phyloP scores from a whole-genome alignment of 2,329 filamentous ascomycete species.

The Fusarium caatingaense region DNA sequence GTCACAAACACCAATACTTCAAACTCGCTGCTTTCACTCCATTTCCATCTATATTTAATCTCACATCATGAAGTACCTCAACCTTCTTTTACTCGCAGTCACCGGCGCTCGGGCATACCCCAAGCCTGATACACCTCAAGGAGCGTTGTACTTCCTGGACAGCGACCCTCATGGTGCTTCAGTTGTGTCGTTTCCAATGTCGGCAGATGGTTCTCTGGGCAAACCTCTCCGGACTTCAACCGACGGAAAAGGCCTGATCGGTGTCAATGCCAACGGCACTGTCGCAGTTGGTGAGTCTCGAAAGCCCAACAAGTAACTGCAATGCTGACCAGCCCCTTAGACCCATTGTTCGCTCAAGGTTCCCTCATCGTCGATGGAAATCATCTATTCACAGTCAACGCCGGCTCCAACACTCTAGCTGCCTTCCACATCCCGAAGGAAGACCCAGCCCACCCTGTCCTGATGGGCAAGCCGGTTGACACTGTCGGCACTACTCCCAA shows the following conservation, averaged over 20 bases:
- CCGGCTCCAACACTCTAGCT: constrained; percentile 11
- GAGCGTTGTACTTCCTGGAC: constrained; percentile 10
- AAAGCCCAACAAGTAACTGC: fast-evolving
- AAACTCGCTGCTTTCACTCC: too few species aligned
- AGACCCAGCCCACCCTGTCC: background rate
- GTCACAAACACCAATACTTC: too few species aligned
- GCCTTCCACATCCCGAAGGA: constrained; percentile 6
- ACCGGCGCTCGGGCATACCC: background rate
- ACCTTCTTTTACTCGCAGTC: background rate
- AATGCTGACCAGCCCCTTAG: fast-evolving
- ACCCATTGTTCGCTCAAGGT: background rate
- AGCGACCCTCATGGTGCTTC: constrained; percentile 13
- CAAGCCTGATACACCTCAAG: background rate
- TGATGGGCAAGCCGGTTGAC: background rate
- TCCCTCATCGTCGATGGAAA: background rate
- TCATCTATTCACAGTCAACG: constrained; percentile 4
- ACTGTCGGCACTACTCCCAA: constrained; percentile 7
- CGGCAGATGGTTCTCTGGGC: background rate
- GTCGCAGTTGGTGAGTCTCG: background rate
- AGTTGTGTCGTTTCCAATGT: constrained; percentile 8
- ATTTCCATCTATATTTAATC: fast-evolving
- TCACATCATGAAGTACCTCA: background rate
- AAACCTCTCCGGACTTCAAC: background rate
- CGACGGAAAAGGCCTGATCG: background rate
- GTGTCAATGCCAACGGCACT: background rate